These are phyloP conservation scores for Penicillium sp. DNA, from an alignment of 2,329 filamentous ascomycete species.

Conservation along the genomic window DNA sequence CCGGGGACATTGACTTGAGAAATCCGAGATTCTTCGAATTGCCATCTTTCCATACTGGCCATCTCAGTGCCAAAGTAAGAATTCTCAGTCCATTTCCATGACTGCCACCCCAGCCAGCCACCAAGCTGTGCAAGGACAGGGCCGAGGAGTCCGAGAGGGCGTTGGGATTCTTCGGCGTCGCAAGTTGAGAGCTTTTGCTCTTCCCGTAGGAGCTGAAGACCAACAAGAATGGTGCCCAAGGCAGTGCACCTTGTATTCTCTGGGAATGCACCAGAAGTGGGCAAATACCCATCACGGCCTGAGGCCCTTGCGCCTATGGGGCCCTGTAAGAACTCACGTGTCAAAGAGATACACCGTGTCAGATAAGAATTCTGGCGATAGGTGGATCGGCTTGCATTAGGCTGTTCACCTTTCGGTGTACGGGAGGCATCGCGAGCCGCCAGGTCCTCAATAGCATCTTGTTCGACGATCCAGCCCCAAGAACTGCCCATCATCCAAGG, in stretches of 20 bases:
- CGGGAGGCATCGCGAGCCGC: constrained; percentile 17
- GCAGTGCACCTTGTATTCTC: constrained; percentile 60
- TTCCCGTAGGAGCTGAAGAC: constrained; percentile 81
- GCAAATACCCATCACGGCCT: constrained; percentile 61
- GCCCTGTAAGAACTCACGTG: constrained; percentile 65
- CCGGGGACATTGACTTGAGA: constrained; percentile 43
- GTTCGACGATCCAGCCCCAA: constrained; percentile 71
- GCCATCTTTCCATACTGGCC: constrained; percentile 52
- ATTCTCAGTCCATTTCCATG: constrained; percentile 55
- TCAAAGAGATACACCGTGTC: constrained; percentile 53
- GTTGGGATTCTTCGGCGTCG: constrained; percentile 48
- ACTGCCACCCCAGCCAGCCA: constrained; percentile 73
- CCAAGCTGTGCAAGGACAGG: constrained; percentile 77
- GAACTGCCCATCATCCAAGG: constrained; percentile 57
- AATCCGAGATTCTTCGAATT: constrained; percentile 55
- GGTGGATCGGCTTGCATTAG: constrained; percentile 24
- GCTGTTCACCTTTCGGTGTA: constrained; percentile 22
- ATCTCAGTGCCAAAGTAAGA: constrained; percentile 62
- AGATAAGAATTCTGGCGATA: constrained; percentile 44
- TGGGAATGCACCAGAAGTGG: constrained; percentile 56
- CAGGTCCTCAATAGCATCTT: constrained; percentile 42
- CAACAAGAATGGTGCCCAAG: constrained; percentile 67
- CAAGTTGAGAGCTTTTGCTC: constrained; percentile 77
- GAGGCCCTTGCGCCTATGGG: constrained; percentile 56
- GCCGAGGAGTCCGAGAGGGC: constrained; percentile 56